phyloP scores from a whole-genome alignment of 2,329 filamentous ascomycete genomes.

The Alternaria conjuncta region DNA sequence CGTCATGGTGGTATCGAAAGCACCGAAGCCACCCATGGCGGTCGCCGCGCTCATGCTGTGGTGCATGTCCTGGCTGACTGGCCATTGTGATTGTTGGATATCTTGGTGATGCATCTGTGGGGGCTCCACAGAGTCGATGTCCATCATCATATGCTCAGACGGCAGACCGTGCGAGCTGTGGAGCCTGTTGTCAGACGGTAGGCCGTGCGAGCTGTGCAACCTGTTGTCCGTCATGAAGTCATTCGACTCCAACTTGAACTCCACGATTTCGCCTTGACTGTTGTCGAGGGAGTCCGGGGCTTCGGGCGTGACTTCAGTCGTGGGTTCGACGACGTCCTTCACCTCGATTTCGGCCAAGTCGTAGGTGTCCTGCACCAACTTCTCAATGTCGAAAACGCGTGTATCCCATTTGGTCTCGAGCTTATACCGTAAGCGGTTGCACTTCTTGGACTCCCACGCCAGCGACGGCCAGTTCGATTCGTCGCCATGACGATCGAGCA shows the following conservation, averaged over 20 bases:
- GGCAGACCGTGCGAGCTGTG: slow-evolving; percentile 40
- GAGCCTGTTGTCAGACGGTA: slow-evolving; percentile 34
- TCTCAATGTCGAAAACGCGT: slow-evolving; percentile 60
- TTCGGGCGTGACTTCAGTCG: slow-evolving; percentile 31
- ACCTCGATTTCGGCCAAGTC: slow-evolving; percentile 55
- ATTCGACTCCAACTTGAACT: slow-evolving; percentile 44
- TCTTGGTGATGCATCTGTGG: slow-evolving; percentile 40
- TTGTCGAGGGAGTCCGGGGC: slow-evolving; percentile 32
- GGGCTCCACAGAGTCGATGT: slow-evolving; percentile 44
- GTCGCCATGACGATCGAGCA: slow-evolving; percentile 61
- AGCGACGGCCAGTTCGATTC: slow-evolving; percentile 53
- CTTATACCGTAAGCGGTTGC: slow-evolving; percentile 68
- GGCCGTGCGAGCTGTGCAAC: slow-evolving; percentile 39
- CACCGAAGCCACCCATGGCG: slow-evolving; percentile 38
- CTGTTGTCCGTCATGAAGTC: slow-evolving; percentile 38
- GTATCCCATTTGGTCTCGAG: slow-evolving; percentile 69
- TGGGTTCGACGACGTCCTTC: slow-evolving; percentile 34
- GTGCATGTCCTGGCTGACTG: slow-evolving; percentile 44
- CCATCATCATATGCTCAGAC: slow-evolving; percentile 44
- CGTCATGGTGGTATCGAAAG: slow-evolving; percentile 38
- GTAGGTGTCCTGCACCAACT: slow-evolving; percentile 65
- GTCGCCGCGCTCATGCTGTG: slow-evolving; percentile 34
- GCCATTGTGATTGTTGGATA: slow-evolving; percentile 41
- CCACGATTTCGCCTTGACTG: slow-evolving; percentile 41
- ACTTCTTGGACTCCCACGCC: slow-evolving; percentile 69